A percentile compares a stretch with the other conserved stretches of the same genome.
These are phyloP conservation scores for Aegilops longissima DNA, from an alignment of 176 grass and related monocot species.

Conservation along the genomic window DNA sequence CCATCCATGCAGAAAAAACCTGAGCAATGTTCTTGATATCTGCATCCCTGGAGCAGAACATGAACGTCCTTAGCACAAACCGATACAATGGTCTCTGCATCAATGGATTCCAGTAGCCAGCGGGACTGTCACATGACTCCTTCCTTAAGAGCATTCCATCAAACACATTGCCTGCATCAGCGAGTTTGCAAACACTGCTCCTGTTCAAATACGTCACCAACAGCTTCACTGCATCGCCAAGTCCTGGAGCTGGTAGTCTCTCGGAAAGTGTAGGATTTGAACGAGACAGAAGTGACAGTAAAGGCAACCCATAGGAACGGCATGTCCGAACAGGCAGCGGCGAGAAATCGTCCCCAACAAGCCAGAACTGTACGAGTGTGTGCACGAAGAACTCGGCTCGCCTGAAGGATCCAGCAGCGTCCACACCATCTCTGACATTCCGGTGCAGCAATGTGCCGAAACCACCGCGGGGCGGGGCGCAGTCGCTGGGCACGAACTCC, in stretches of 20 bases:
- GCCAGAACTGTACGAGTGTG: constrained; percentile 84
- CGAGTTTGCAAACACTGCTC: neutral
- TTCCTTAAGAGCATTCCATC: constrained; percentile 34
- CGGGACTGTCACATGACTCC: constrained; percentile 20
- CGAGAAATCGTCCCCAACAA: constrained; percentile 82
- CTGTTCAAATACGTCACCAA: constrained; percentile 67
- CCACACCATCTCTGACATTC: constrained; percentile 9
- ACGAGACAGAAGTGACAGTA: neutral
- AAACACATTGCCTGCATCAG: constrained; percentile 17
- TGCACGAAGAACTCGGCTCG: constrained; percentile 65
- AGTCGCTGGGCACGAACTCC: constrained; percentile 55
- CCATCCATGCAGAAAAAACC: constrained; percentile 70
- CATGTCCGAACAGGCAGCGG: constrained; percentile 48
- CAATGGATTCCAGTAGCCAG: constrained; percentile 54
- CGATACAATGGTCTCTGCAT: constrained; percentile 84
- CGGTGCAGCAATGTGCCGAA: constrained; percentile 46
- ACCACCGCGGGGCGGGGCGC: neutral
- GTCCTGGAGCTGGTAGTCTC: constrained; percentile 55
- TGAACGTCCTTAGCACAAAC: constrained; percentile 75
- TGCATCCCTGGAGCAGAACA: constrained; percentile 65
- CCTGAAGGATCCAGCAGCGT: constrained; percentile 38
- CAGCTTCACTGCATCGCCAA: constrained; percentile 63
- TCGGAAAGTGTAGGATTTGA: constrained; percentile 29
- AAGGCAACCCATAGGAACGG: constrained; percentile 33
- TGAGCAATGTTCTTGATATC: constrained; percentile 61